Conservation (phyloP, 352 stramenopile species). For the Phytophthora cactorum region DNA sequence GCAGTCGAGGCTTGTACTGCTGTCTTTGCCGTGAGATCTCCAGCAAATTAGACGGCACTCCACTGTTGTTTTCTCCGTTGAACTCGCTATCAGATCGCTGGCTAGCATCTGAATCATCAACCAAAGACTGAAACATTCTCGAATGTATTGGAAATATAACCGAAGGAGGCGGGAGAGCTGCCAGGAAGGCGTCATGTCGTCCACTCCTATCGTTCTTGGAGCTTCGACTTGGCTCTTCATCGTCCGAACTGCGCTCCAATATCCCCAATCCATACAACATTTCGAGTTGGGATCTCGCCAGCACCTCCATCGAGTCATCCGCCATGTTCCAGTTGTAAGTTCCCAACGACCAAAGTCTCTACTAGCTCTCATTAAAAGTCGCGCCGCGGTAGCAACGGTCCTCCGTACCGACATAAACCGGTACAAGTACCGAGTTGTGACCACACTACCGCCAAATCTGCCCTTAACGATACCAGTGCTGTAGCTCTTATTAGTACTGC, state of each 20-base stretch:
- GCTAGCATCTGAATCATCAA: slow-evolving; percentile 11
- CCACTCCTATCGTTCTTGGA: slow-evolving; percentile 22
- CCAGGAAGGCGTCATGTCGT: slow-evolving; percentile 29
- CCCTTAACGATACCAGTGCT: too few relatives aligned
- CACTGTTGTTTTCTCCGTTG: slow-evolving; percentile 1
- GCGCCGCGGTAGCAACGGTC: too few relatives aligned
- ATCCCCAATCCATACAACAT: slow-evolving; percentile 58
- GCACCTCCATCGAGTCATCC: slow-evolving; percentile 32
- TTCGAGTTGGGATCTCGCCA: slow-evolving; percentile 58
- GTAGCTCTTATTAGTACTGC: too few relatives aligned
- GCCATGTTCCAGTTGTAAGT: not conserved
- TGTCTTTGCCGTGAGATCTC: slow-evolving; percentile 1
- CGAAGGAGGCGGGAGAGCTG: slow-evolving; percentile 31
- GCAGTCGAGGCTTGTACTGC: slow-evolving; percentile 1
- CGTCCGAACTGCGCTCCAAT: slow-evolving; percentile 36
- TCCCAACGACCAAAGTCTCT: too few relatives aligned
- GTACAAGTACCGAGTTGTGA: too few relatives aligned
- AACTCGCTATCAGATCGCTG: not conserved
- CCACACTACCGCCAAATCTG: too few relatives aligned
- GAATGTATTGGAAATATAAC: slow-evolving; percentile 4
- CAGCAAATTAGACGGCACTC: slow-evolving; percentile 1
- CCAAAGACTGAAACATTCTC: slow-evolving; percentile 1
- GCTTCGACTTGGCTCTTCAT: slow-evolving; percentile 30
- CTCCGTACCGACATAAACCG: too few relatives aligned
- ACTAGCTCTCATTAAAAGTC: not conserved